phyloP scores from a whole-genome alignment of 352 stramenopile species.

The Phytophthora foliorum region DNA sequence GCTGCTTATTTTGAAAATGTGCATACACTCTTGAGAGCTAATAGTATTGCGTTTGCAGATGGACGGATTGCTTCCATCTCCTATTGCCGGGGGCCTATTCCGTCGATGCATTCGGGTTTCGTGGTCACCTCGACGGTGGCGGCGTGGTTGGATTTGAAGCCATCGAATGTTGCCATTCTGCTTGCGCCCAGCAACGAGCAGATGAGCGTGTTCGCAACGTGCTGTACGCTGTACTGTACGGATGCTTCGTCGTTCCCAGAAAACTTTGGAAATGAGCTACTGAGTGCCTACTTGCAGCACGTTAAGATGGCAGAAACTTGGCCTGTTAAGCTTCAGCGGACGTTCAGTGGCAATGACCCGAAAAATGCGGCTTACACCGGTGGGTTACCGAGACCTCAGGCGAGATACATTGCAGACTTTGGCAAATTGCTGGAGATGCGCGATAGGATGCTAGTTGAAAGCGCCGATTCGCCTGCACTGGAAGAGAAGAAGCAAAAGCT shows the following conservation, averaged over 20 bases:
- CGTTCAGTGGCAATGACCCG: constrained; percentile 73
- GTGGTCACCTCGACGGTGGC: constrained; percentile 85
- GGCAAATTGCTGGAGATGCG: constrained; percentile 80
- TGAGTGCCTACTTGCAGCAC: constrained; percentile 82
- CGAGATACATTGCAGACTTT: constrained; percentile 85
- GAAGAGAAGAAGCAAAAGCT: constrained; percentile 83
- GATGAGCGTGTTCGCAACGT: constrained; percentile 91
- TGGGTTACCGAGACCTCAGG: constrained; percentile 75
- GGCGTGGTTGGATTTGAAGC: constrained; percentile 84
- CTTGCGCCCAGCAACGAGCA: constrained; percentile 89
- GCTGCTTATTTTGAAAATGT: constrained; percentile 2
- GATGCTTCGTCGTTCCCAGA: constrained; percentile 71
- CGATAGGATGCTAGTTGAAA: constrained; percentile 66
- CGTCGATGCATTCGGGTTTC: constrained; percentile 89
- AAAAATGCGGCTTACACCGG: constrained; percentile 80
- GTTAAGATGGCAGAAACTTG: constrained; percentile 82
- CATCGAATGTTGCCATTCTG: constrained; percentile 81
- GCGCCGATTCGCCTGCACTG: constrained; percentile 50
- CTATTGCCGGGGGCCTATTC: constrained; percentile 73
- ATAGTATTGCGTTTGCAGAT: constrained; percentile 47
- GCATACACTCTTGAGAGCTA: background rate
- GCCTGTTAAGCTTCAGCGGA: constrained; percentile 78
- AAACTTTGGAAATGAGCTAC: constrained; percentile 76
- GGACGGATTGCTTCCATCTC: constrained; percentile 85
- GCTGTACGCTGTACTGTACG: constrained; percentile 84